Conservation (phyloP, 371 early-diverging fungal species). For the Thermomucor indicae-seudaticae region DNA sequence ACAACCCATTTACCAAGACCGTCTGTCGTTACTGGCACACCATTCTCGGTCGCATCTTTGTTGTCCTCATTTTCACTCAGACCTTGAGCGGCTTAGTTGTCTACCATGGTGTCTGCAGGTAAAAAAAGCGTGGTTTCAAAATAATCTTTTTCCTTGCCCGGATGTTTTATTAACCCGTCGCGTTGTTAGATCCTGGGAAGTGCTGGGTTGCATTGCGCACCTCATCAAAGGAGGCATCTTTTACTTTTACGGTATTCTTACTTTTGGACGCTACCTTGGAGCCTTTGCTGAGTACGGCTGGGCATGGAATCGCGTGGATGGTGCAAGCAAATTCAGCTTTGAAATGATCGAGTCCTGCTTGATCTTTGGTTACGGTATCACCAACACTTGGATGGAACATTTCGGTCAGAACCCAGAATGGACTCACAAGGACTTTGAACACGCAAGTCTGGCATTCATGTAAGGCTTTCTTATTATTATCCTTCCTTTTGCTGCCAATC, state of each 20-base stretch:
- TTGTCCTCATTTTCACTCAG: conserved; percentile 40
- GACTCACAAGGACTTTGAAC: conserved; percentile 65
- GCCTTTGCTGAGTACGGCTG: conserved; percentile 46
- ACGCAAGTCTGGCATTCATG: conserved; percentile 62
- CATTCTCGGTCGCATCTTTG: conserved; percentile 35
- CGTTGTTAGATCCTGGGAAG: conserved; percentile 29
- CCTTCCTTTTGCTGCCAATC: background rate
- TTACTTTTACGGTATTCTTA: conserved; percentile 41
- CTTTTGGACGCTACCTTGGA: conserved; percentile 44
- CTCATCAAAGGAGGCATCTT: conserved; percentile 51
- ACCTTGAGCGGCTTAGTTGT: conserved; percentile 44
- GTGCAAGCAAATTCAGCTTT: conserved; percentile 37
- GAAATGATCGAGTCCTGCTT: conserved; percentile 43
- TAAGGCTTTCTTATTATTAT: background rate
- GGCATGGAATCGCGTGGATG: conserved; percentile 44
- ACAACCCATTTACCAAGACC: conserved; percentile 40
- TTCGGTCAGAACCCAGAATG: conserved; percentile 47
- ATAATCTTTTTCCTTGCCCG: background rate
- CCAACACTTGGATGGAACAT: conserved; percentile 66
- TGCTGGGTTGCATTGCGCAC: conserved; percentile 46
- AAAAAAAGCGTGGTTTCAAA: background rate
- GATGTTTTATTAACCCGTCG: background rate
- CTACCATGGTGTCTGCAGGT: conserved; percentile 48
- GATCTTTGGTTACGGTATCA: conserved; percentile 59
- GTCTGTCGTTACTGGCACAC: conserved; percentile 36